Percentiles rank a stretch among this genome's conserved stretches.
These are phyloP conservation scores for Ophiocordyceps camponoti-leonardi DNA, from an alignment of 2,329 filamentous ascomycete species.

Conservation along the genomic window DNA sequence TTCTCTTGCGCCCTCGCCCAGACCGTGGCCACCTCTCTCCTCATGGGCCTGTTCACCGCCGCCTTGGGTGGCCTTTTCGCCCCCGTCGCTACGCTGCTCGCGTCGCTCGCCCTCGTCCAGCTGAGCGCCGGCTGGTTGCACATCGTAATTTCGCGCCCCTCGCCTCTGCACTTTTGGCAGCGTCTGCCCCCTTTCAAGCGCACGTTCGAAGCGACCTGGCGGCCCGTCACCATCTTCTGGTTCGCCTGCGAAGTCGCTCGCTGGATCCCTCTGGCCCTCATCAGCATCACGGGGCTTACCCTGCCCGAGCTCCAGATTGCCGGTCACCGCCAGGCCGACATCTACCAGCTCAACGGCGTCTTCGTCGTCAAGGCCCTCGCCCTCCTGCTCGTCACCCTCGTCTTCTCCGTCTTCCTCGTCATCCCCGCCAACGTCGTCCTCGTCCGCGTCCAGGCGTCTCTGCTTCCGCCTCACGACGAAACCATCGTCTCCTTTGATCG, in stretches of 20 bases:
- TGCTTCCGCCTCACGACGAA: conserved; percentile 66
- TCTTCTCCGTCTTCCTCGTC: conserved; percentile 43
- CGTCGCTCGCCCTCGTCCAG: conserved; percentile 45
- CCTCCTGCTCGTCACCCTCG: conserved; percentile 26
- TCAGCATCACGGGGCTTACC: conserved; percentile 25
- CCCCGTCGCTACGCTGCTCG: conserved; percentile 28
- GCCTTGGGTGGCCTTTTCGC: conserved; percentile 26
- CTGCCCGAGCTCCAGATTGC: conserved; percentile 16
- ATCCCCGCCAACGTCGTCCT: conserved; percentile 65
- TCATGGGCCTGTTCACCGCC: conserved; percentile 26
- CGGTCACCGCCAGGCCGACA: conserved; percentile 12
- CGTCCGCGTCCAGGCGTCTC: conserved; percentile 69
- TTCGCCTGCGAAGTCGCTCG: conserved; percentile 33
- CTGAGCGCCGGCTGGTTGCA: conserved; percentile 70
- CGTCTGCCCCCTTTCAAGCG: conserved; percentile 50
- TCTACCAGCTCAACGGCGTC: conserved; percentile 11
- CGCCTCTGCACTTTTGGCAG: conserved; percentile 43
- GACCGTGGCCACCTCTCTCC: conserved; percentile 12
- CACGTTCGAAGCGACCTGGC: conserved; percentile 49
- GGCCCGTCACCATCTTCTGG: conserved; percentile 48
- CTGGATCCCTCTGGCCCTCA: conserved; percentile 25
- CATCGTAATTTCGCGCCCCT: conserved; percentile 60
- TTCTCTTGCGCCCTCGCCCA: conserved; percentile 31
- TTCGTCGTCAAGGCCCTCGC: conserved; percentile 23
- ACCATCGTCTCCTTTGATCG: conserved; percentile 84